These are phyloP conservation scores for Penicillium parvum DNA, from an alignment of 495 filamentous ascomycete genomes.

Conservation along the genomic window DNA sequence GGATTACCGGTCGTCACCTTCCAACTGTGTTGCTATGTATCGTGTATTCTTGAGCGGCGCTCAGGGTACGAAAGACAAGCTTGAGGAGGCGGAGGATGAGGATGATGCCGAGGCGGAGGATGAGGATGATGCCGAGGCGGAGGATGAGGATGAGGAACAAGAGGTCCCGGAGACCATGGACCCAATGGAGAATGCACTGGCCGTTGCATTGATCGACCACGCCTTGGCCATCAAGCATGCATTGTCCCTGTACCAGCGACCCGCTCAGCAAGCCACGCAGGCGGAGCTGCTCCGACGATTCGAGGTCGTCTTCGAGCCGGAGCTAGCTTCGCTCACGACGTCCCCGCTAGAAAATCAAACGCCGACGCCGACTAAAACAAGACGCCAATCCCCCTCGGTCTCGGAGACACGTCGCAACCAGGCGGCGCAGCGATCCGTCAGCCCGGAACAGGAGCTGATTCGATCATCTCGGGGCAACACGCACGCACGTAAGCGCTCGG, in stretches of 20 bases:
- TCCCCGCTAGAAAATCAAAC: conserved; percentile 23
- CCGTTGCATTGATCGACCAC: conserved; percentile 83
- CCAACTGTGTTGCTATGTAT: conserved; percentile 68
- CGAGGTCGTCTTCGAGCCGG: conserved; percentile 48
- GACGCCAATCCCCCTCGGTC: conserved; percentile 21
- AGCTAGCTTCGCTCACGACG: conserved; percentile 26
- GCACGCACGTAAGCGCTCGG: conserved; percentile 32
- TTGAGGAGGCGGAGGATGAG: conserved; percentile 43
- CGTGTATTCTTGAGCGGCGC: conserved; percentile 60
- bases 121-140: conserved; percentile 33
- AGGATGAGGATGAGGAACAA: conserved; percentile 35
- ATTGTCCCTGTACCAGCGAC: conserved; percentile 60
- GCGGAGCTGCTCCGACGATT: conserved; percentile 48
- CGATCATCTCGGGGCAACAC: conserved; percentile 29
- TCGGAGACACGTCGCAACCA: conserved; percentile 23
- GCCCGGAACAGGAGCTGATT: conserved; percentile 38
- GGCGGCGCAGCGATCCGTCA: conserved; percentile 28
- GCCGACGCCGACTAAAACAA: conserved; percentile 21
- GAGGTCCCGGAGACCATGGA: conserved; percentile 42
- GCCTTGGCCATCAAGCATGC: conserved; percentile 81
- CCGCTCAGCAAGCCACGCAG: conserved; percentile 56
- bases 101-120: conserved; percentile 45
- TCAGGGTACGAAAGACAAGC: conserved; percentile 40
- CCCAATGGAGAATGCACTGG: conserved; percentile 76
- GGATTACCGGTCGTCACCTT: conserved; percentile 56